phyloP scores from a whole-genome alignment of 805 yeast species.

The Hanseniaspora singularis region DNA sequence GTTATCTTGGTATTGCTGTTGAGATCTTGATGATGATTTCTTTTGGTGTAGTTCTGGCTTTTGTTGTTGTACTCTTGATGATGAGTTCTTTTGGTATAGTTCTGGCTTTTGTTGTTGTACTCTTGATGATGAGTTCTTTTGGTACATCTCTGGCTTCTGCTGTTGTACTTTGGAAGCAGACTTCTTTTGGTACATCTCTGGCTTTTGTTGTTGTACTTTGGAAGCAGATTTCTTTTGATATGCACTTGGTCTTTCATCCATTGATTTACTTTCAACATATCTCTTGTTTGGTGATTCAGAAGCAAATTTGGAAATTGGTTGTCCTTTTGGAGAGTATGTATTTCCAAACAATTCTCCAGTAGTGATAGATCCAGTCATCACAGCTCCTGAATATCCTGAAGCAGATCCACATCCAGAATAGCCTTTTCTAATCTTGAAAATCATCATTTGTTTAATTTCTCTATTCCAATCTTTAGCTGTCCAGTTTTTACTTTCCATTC shows the following conservation, averaged over 20 bases:
- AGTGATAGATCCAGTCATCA: conserved; percentile 37
- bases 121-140: no score
- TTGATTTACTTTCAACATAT: not conserved
- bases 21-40: no score
- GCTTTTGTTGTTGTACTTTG: no score
- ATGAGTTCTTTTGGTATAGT: no score
- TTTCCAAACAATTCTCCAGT: conserved; percentile 28
- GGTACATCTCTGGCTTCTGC: no score
- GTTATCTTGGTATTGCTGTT: no score
- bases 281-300: conserved; percentile 14
- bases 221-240: not conserved
- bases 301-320: conserved; percentile 21
- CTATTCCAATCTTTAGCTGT: conserved; percentile 46
- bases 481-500: conserved; percentile 39
- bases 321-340: conserved; percentile 27
- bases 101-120: no score
- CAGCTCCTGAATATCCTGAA: conserved; percentile 50
- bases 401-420: conserved; percentile 69
- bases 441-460: conserved; percentile 44
- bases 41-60: no score
- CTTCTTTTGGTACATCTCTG: no score
- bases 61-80: no score
- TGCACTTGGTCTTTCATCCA: no score
- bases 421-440: conserved; percentile 43
- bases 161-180: no score